A percentile compares a stretch with the other conserved stretches of the same genome.
Conservation (phyloP, 495 filamentous ascomycete genomes). For the Polyplosphaeria fusca region DNA sequence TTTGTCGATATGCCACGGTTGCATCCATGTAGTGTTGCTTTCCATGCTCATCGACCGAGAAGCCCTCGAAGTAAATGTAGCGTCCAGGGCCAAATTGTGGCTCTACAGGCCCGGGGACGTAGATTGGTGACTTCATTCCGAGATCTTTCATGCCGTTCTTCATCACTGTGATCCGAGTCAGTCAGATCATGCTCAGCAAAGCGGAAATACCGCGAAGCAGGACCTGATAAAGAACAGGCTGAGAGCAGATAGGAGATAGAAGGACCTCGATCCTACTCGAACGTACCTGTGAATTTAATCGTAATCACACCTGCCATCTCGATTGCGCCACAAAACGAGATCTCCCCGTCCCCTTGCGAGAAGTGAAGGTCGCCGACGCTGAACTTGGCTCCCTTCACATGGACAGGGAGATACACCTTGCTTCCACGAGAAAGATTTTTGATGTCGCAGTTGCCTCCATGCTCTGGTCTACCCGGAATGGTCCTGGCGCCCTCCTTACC, state of each 20-base stretch:
- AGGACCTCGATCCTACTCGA: too few species aligned
- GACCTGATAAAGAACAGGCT: too few species aligned
- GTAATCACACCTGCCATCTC: constrained; percentile 96
- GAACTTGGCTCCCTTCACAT: constrained; percentile 85
- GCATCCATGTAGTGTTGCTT: constrained; percentile 94
- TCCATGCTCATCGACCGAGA: constrained; percentile 85
- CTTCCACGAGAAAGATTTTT: constrained; percentile 84
- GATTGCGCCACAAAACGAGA: constrained; percentile 93
- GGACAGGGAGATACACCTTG: constrained; percentile 86
- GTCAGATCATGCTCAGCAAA: too few species aligned
- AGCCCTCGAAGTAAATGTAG: constrained; percentile 90
- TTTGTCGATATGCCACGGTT: constrained; percentile 88
- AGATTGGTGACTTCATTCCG: constrained; percentile 82
- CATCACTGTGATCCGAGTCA: too few species aligned
- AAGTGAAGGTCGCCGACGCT: constrained; percentile 91
- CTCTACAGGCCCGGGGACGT: constrained; percentile 86
- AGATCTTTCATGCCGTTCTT: constrained; percentile 75
- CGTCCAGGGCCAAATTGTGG: constrained; percentile 84
- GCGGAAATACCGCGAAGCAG: too few species aligned
- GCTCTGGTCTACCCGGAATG: constrained; percentile 72
- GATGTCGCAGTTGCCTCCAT: constrained; percentile 68
- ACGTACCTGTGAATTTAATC: constrained; percentile 85
- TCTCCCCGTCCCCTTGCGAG: constrained; percentile 80
- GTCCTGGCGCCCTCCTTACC: constrained; percentile 85
- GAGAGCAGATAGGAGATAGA: too few species aligned